Evolutionary conservation across 768 basidiomycete species (phyloP).

Genomic region (Cystofilobasidium bisporidii): DNA sequence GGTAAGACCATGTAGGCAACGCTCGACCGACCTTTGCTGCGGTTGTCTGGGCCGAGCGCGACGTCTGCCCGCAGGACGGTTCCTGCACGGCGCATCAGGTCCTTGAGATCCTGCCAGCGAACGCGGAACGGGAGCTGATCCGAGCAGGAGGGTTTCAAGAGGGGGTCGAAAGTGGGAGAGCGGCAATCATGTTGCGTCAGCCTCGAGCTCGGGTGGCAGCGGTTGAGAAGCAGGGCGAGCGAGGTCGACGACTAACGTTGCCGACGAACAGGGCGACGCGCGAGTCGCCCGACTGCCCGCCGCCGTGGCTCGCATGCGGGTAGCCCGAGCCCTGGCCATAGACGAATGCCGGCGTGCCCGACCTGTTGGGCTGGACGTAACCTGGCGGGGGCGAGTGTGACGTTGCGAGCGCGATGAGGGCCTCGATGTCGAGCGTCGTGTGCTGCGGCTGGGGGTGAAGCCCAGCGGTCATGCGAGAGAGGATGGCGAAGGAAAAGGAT

Average conservation of each 20-base stretch:
- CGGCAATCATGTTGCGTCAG: too few species aligned
- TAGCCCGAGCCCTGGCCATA: slow-evolving; percentile 29
- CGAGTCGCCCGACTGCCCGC: slow-evolving; percentile 60
- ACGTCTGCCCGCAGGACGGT: slow-evolving; percentile 64
- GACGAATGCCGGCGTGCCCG: slow-evolving; percentile 34
- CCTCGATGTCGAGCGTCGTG: slow-evolving; percentile 59
- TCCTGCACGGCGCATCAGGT: slow-evolving; percentile 89
- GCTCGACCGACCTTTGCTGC: slow-evolving; percentile 8
- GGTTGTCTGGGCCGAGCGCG: slow-evolving; percentile 34
- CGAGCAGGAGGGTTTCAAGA: too few species aligned
- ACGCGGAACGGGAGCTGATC: slow-evolving; percentile 84
- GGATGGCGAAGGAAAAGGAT: too few species aligned
- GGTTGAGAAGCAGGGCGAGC: slow-evolving; percentile 13
- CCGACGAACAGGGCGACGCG: slow-evolving; percentile 92
- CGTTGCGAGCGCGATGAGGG: slow-evolving; percentile 83
- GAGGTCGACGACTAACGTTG: slow-evolving; percentile 62
- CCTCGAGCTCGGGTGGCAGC: too few species aligned
- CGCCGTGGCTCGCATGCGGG: slow-evolving; percentile 19
- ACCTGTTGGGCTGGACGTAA: slow-evolving; percentile 19
- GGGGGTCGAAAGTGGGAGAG: too few species aligned
- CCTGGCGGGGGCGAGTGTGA: slow-evolving; percentile 46
- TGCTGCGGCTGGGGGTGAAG: not conserved
- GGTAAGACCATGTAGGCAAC: not conserved
- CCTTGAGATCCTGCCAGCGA: slow-evolving; percentile 98
- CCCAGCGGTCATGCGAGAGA: not conserved